These are phyloP conservation scores for Trichoderma polysporum DNA, from an alignment of 2,329 filamentous ascomycete genomes.

Conservation along the genomic window DNA sequence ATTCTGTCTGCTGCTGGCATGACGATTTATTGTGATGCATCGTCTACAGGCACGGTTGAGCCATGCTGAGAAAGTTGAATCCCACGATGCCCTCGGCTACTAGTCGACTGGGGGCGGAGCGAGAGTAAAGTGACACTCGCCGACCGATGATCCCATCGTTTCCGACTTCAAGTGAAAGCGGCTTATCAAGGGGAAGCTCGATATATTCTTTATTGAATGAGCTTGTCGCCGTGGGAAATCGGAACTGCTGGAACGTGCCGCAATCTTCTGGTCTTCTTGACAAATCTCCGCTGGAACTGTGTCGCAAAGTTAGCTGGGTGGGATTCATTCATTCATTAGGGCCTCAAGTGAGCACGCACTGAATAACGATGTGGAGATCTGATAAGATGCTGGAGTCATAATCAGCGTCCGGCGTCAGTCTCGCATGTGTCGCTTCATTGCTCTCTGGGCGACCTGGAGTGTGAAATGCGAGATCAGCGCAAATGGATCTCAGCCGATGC, in stretches of 20 bases:
- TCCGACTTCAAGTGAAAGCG: constrained; percentile 46
- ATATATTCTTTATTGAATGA: constrained; percentile 26
- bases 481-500: constrained; percentile 4
- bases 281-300: constrained; percentile 44
- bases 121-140: constrained; percentile 43
- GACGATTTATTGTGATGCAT: background rate
- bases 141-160: constrained; percentile 49
- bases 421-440: constrained; percentile 42
- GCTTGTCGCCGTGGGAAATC: constrained; percentile 27
- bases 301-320: background rate
- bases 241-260: constrained; percentile 43
- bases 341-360: constrained; percentile 36
- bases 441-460: constrained; percentile 41
- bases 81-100: constrained; percentile 52
- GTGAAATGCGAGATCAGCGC: constrained; percentile 46
- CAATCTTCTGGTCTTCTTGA: constrained; percentile 42
- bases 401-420: constrained; percentile 37
- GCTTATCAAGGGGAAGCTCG: constrained; percentile 38
- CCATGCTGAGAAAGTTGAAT: constrained; percentile 41
- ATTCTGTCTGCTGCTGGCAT: background rate
- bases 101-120: constrained; percentile 30
- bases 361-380: constrained; percentile 43
- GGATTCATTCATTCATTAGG: background rate
- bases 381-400: constrained; percentile 23
- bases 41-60: background rate